Base-by-base conservation (phyloP, 1,139 yeast species). In the Blastobotrys proliferans region DNA sequence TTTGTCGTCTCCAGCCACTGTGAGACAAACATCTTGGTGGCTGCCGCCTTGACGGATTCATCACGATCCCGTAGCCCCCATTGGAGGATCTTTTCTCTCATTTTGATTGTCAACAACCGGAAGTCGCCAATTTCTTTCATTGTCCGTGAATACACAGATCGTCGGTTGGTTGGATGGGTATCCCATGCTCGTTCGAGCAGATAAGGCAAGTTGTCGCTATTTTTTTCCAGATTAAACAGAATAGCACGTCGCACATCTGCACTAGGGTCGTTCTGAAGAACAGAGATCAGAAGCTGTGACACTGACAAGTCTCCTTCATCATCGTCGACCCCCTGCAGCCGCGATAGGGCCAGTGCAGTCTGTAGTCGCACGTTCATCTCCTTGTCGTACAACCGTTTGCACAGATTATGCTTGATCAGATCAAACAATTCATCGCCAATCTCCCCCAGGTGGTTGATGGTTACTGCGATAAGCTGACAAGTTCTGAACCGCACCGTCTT, bases 21-120 rank as follows among this genome's bases (percentile, higher is more conserved):
- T 22, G 69, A 68, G 6, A 84, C 73, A 43, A 92, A 72, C 79
- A 88, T 74, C 50, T 77, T 77, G 0, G 73, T 66, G 2, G 96
- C 88, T 0, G 96, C 94, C 22, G 67, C 68, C 50, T 79, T 71
- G 1, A 92, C 97, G 4, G 71, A 57, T 6, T 73, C 77, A 50
- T 90, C 96, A 51, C 97, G 77, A 63, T 92, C 98, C 51, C 79
- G 78, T 40, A 92, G 69, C 1, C 98, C 98, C 88, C 95, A 85
- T 39, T 73, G 71, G 25, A 92, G 68, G 18, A 92, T 61, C 50
- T 74, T 73, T 47, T 83, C 92, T 40, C 95, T 68, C 40, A 76
- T 70, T n/a, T 69, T 69, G 36, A 76, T 67, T 40, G 77, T 78
- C 4, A 92, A 67, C 6, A 72, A 69, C 40, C 81, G 68, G 58